Evolutionary conservation across 2,329 filamentous ascomycete species (phyloP).

Genomic region (Zymoseptoria brevis): DNA sequence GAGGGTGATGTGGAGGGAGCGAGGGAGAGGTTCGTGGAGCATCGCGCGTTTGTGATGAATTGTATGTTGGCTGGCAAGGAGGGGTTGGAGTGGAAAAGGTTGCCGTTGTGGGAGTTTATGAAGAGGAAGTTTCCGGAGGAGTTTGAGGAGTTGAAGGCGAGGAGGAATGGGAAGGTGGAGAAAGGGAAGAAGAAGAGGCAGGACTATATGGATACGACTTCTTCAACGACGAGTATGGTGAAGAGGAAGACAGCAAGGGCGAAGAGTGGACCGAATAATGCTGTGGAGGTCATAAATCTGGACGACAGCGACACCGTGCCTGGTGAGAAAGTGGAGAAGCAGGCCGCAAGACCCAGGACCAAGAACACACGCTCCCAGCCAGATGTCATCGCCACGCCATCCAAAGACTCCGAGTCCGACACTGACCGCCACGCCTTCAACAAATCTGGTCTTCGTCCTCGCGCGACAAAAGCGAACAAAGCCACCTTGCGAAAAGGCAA

Average conservation of each 20-base stretch:
- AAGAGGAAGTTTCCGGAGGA: constrained; percentile 30
- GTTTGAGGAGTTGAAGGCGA: constrained; percentile 7
- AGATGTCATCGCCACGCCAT: constrained; percentile 10
- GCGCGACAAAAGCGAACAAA: constrained; percentile 26
- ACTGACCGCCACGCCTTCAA: constrained; percentile 14
- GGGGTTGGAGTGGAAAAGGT: constrained; percentile 37
- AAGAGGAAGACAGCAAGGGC: constrained; percentile 19
- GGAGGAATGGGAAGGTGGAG: constrained; percentile 7
- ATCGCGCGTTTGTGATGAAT: constrained; percentile 38
- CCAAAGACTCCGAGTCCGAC: constrained; percentile 16
- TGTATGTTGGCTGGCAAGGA: constrained; percentile 39
- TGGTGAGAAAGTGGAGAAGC: background rate
- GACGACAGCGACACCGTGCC: constrained; percentile 6
- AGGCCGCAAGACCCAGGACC: constrained; percentile 1
- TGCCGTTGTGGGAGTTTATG: constrained; percentile 36
- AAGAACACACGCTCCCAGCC: constrained; percentile 2
- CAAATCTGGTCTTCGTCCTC: constrained; percentile 28
- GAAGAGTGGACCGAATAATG: background rate
- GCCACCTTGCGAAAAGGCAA: constrained; percentile 17
- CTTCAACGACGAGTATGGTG: constrained; percentile 11
- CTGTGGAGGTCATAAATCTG: constrained; percentile 14
- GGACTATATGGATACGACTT: constrained; percentile 12
- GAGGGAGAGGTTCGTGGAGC: constrained; percentile 19
- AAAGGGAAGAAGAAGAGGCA: constrained; percentile 9
- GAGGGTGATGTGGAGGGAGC: constrained; percentile 18